Evolutionary conservation across 345 rosid genomes (phyloP).

Genomic region (rapeseed (Brassica napus)): DNA sequence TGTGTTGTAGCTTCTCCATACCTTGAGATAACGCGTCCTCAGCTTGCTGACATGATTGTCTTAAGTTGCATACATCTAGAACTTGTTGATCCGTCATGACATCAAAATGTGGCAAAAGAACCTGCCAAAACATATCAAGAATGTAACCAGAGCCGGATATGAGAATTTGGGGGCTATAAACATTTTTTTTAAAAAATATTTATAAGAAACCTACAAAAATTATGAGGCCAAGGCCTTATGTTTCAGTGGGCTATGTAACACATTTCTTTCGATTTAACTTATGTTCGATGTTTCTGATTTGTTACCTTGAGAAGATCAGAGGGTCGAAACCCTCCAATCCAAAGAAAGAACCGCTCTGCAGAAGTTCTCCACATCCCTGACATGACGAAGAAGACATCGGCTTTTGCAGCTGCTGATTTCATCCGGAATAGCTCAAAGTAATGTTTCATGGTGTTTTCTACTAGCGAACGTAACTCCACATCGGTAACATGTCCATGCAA

Average conservation of each 20-base stretch:
- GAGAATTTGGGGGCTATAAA: no score
- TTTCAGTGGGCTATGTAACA: not conserved
- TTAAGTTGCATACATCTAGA: constrained; percentile 54
- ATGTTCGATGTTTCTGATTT: not conserved
- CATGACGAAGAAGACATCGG: constrained; percentile 85
- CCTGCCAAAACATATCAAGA: constrained; percentile 44
- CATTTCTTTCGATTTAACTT: not conserved
- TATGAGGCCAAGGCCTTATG: no score
- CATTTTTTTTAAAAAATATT: not conserved
- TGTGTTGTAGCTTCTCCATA: constrained; percentile 85
- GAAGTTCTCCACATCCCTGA: constrained; percentile 89
- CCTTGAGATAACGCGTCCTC: constrained; percentile 95
- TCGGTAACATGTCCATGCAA: constrained; percentile 59
- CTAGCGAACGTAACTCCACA: constrained; percentile 61
- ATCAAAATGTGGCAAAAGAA: constrained; percentile 78
- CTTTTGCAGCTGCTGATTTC: constrained; percentile 77
- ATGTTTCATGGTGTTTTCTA: constrained; percentile 65
- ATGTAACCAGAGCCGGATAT: not conserved
- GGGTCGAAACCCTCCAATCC: constrained; percentile 98
- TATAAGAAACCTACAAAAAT: no score
- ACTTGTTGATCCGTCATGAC: constrained; percentile 66
- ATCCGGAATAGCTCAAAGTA: constrained; percentile 76
- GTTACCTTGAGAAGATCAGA: constrained; percentile 93
- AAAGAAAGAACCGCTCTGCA: constrained; percentile 80
- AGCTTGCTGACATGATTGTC: constrained; percentile 88